Base-by-base conservation (phyloP, 306 rosid genomes). In the Amphicarpaea edgeworthii region DNA sequence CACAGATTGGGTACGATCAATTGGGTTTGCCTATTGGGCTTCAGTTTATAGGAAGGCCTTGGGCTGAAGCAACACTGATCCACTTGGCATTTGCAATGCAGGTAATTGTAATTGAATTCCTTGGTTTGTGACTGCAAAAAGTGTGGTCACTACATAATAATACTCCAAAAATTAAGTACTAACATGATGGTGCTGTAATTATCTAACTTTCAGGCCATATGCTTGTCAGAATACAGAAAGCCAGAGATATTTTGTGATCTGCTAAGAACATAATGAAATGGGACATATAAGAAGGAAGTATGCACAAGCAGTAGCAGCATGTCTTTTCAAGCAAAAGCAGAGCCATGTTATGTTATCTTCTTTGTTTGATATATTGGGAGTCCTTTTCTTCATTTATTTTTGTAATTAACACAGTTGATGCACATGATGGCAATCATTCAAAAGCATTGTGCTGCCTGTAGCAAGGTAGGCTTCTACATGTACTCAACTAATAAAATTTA, bases 1-100 rank as follows among this genome's bases (percentile, higher is more conserved):
- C 49, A 55, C 83, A 94, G 98, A 90, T 91, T 76, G 98, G 98
- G 37, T 94, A 91, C 32, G 93, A 88, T 61, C 85, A 85, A 79
- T 30, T 47, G 34, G 98, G 98, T 46, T 76, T 94, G 84, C 96
- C 98, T 7, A 93, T 93, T 77, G 98, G 98, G 24, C 93, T 94
- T 82, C 98, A 94, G 82, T 88, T 94, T 77, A 87, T 94, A 47
- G 96, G 97, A 64, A 84, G 72, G 80, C 96, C 96, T 61, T 94
- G 98, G 98, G 87, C 89, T 41, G 98, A 94, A 83, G 84, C 97
- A 75, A 90, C 96, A 37, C 69, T 94, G n/a, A 82, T 91, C 70
- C 95, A 85, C 84, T 78, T 94, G 42, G 95, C 97, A 50, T 83
- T n/a, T 79, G 93, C 95, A 67, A 74, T 85, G 95, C 94, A 90